These are phyloP conservation scores for Leccinellum rugosiceps DNA, from an alignment of 768 basidiomycete genomes.

Conservation along the genomic window DNA sequence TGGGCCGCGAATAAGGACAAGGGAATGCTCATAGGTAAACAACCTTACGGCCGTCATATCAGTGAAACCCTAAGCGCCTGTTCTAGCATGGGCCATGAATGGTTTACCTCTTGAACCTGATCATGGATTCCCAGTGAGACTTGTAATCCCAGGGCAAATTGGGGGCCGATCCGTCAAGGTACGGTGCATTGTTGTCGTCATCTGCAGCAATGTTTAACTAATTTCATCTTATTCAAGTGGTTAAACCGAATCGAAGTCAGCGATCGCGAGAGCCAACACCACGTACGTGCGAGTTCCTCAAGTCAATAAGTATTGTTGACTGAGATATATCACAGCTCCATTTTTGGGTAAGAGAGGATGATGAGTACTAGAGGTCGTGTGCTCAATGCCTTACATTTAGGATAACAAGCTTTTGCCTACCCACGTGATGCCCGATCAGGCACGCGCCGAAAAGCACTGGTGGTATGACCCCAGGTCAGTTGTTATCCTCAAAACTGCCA, in stretches of 20 bases:
- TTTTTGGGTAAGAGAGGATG: conserved; percentile 28
- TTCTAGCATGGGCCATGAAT: conserved; percentile 54
- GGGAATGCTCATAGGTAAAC: conserved; percentile 47
- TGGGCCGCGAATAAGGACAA: conserved; percentile 44
- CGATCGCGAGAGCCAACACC: conserved; percentile 49
- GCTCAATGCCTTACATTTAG: conserved; percentile 7
- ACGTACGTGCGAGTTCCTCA: conserved; percentile 27
- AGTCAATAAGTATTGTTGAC: not conserved
- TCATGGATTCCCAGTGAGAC: conserved; percentile 64
- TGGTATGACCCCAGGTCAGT: conserved; percentile 49
- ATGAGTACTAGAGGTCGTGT: not conserved
- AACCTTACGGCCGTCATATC: not conserved
- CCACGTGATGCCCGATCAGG: conserved; percentile 48
- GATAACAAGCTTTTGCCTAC: conserved; percentile 66
- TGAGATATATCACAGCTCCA: conserved; percentile 27
- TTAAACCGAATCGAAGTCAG: conserved; percentile 52
- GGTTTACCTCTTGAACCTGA: conserved; percentile 56
- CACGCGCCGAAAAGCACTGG: conserved; percentile 48
- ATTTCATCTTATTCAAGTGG: conserved; percentile 39
- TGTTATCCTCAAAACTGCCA: not conserved
- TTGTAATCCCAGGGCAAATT: conserved; percentile 61
- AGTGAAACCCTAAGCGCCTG: not conserved
- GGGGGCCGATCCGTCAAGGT: conserved; percentile 54
- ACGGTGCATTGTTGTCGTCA: not conserved
- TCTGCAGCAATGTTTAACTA: not conserved